These are phyloP conservation scores for Glutinoglossum americanum DNA, from an alignment of 495 filamentous ascomycete genomes.

Conservation along the genomic window DNA sequence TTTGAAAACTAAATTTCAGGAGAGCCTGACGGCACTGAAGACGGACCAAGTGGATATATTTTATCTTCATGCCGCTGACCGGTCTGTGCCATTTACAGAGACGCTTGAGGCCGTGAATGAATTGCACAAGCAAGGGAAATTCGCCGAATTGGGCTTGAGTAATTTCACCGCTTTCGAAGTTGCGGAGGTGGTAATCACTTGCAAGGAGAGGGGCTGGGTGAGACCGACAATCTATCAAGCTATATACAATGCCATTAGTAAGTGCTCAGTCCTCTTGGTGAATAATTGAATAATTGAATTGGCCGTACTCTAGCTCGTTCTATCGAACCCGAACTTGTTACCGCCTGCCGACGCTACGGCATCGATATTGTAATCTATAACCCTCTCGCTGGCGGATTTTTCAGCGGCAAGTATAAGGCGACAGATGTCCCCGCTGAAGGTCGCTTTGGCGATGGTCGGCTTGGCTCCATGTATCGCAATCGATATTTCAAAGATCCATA, in stretches of 20 bases:
- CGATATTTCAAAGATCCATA: conserved; percentile 65
- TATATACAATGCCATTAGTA: conserved; percentile 48
- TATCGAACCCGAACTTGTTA: conserved; percentile 63
- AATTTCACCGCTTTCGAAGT: conserved; percentile 86
- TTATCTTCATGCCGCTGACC: conserved; percentile 75
- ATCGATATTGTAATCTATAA: conserved; percentile 86
- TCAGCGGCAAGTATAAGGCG: conserved; percentile 69
- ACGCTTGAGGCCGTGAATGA: conserved; percentile 59
- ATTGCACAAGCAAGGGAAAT: conserved; percentile 73
- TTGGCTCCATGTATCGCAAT: conserved; percentile 45
- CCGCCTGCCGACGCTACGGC: conserved; percentile 61
- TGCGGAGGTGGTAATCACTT: conserved; percentile 69
- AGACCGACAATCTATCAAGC: conserved; percentile 44
- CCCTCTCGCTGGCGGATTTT: conserved; percentile 63
- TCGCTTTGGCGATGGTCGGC: conserved; percentile 36
- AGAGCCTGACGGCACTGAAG: conserved; percentile 46
- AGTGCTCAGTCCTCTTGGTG: conserved; percentile 1
- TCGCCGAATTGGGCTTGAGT: conserved; percentile 56
- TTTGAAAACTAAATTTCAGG: conserved; percentile 38
- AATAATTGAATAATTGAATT: not conserved
- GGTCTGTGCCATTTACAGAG: conserved; percentile 54
- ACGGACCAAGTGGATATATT: conserved; percentile 68
- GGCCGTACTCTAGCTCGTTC: conserved; percentile 28
- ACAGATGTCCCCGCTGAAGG: conserved; percentile 44
- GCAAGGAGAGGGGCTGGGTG: conserved; percentile 56